Evolutionary conservation across 257 asterid species (phyloP).

Genomic region (Solanum medicagineum): DNA sequence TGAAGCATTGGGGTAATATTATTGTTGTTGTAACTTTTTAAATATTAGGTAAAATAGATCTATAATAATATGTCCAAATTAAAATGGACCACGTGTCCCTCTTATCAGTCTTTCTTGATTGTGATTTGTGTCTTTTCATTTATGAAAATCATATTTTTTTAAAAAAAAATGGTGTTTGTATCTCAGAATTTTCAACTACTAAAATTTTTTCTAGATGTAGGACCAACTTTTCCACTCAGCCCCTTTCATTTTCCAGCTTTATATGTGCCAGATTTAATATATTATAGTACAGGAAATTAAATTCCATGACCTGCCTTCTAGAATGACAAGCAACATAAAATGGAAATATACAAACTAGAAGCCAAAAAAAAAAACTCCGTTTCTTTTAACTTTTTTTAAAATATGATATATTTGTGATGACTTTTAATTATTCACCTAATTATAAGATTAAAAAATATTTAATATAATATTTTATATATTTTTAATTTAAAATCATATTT

Average conservation of each 20-base stretch:
- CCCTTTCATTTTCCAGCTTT: not conserved
- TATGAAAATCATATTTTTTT: not conserved
- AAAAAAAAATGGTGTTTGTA: not conserved
- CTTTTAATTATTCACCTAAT: too few relatives aligned
- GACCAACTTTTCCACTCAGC: not conserved
- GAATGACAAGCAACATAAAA: not conserved
- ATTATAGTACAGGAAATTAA: not conserved
- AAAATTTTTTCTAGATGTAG: not conserved
- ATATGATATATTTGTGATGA: too few relatives aligned
- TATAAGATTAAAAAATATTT: not conserved
- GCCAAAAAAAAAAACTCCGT: not conserved
- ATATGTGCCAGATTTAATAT: not conserved
- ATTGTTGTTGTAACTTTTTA: not conserved
- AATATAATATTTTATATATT: not conserved
- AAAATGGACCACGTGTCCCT: not conserved
- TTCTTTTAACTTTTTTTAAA: not conserved
- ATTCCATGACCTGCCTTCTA: not conserved
- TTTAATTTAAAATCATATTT: not conserved
- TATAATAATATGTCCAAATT: not conserved
- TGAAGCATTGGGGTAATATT: too few relatives aligned
- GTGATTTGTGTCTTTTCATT: not conserved
- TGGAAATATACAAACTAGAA: not conserved
- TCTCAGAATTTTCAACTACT: not conserved
- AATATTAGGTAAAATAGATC: not conserved
- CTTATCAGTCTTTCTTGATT: not conserved